Percentiles rank a stretch among this genome's conserved stretches.
Conservation (phyloP, 331 rosid genomes). For the Acacia pycnantha region DNA sequence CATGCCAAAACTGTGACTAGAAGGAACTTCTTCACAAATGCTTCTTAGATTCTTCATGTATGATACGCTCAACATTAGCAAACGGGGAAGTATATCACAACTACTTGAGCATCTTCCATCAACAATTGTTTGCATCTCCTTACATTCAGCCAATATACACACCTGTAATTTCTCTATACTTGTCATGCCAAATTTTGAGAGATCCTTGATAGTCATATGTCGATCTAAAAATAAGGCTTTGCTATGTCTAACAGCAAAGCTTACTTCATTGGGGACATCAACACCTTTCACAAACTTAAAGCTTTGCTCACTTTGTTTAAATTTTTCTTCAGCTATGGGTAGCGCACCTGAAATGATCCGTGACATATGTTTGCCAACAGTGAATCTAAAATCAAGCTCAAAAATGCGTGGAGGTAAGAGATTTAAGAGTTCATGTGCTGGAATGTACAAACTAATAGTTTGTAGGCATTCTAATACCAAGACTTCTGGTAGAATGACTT, state of each 20-base stretch:
- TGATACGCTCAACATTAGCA: not conserved
- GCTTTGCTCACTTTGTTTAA: not conserved
- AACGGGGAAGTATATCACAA: not conserved
- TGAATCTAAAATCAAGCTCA: constrained; percentile 2
- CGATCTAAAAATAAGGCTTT: constrained; percentile 17
- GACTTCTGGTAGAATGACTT: not conserved
- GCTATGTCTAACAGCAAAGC: not conserved
- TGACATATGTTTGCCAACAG: constrained; percentile 24
- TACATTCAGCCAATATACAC: constrained; percentile 29
- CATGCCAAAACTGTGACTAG: not conserved
- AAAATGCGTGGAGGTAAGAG: not conserved
- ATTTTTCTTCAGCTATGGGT: not conserved
- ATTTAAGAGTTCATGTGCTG: not conserved
- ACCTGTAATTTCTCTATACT: not conserved
- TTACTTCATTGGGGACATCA: constrained; percentile 2
- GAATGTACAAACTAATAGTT: not conserved
- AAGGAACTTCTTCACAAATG: not conserved
- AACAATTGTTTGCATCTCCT: constrained; percentile 26
- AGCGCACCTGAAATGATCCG: constrained; percentile 22
- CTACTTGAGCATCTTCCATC: not conserved
- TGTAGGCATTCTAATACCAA: not conserved
- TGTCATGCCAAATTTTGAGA: not conserved
- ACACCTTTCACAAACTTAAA: constrained; percentile 28
- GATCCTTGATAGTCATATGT: constrained; percentile 18
- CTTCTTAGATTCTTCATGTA: constrained; percentile 37